Evolutionary conservation across 441 rosid species (phyloP).

Genomic region (Pelargonium citronellum): DNA sequence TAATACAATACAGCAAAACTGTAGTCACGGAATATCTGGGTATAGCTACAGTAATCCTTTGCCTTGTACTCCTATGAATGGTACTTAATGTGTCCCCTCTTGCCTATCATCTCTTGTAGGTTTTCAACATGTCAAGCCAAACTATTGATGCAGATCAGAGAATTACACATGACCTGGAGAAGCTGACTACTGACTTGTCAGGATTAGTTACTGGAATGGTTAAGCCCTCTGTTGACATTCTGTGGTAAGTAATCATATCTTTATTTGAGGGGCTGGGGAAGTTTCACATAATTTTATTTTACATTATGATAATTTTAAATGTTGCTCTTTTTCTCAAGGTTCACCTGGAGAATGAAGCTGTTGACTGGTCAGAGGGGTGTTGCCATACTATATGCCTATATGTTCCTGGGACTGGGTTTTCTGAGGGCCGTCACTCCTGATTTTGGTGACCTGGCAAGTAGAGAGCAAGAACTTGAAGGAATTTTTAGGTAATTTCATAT

Average conservation of each 20-base stretch:
- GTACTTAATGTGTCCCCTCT: neutral
- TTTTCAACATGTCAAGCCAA: conserved; percentile 85
- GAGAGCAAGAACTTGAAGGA: conserved; percentile 91
- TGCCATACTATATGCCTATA: conserved; percentile 86
- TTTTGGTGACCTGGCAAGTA: conserved; percentile 88
- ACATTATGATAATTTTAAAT: conserved; percentile 16
- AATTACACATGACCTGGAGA: conserved; percentile 92
- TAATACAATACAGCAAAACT: neutral
- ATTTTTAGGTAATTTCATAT: conserved; percentile 65
- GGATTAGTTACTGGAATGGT: conserved; percentile 99
- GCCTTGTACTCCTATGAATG: neutral
- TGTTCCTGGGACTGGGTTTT: conserved; percentile 97
- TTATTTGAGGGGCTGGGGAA: conserved; percentile 3
- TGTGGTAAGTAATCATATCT: conserved; percentile 57
- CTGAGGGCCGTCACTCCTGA: conserved; percentile 89
- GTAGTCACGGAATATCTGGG: neutral
- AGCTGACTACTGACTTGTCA: conserved; percentile 76
- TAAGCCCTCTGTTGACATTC: conserved; percentile 94
- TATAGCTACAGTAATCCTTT: neutral
- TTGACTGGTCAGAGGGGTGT: conserved; percentile 97
- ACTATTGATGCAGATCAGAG: conserved; percentile 95
- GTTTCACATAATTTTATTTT: conserved; percentile 5
- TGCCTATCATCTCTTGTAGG: conserved; percentile 37
- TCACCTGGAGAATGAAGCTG: conserved; percentile 99
- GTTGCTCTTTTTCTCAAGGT: conserved; percentile 48